A percentile compares a stretch with the other conserved stretches of the same genome.
phyloP scores from a whole-genome alignment of 2,329 filamentous ascomycete genomes.

The Pseudocercospora eumusae region DNA sequence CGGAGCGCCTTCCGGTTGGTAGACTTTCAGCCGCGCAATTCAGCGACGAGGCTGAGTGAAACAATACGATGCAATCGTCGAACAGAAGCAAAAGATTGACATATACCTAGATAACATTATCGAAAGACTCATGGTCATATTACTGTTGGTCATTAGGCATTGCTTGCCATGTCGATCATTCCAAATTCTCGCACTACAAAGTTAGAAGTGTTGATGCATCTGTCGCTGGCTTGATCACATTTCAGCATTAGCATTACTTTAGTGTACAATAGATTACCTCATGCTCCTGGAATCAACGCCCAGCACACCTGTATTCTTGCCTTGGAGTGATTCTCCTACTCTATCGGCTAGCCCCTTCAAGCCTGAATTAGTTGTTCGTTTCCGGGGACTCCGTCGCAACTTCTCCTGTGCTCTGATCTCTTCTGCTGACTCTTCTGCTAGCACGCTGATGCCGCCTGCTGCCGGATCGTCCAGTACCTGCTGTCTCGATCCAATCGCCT shows the following conservation, averaged over 20 bases:
- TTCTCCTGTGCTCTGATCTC: constrained; percentile 38
- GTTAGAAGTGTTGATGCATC: neutral
- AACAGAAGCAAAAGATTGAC: neutral
- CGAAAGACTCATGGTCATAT: neutral
- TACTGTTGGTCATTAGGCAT: neutral
- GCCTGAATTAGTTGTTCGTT: constrained; percentile 43
- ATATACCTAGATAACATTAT: neutral
- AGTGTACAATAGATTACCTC: constrained; percentile 21
- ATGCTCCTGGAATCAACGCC: constrained; percentile 44
- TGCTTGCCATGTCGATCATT: neutral
- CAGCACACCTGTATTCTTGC: constrained; percentile 49
- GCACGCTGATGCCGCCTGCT: constrained; percentile 41
- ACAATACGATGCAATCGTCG: neutral
- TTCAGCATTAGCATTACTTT: constrained; percentile 7
- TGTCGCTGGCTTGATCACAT: neutral
- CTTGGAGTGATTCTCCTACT: constrained; percentile 50
- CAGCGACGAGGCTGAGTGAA: neutral
- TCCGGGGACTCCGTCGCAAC: constrained; percentile 45
- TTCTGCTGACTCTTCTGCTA: constrained; percentile 46
- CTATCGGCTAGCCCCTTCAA: constrained; percentile 50
- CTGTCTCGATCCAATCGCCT: constrained; percentile 45
- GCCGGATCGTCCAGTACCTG: constrained; percentile 44
- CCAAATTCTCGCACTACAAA: neutral
- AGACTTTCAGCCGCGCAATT: neutral
- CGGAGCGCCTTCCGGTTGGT: no score